Percentiles rank a stretch among this genome's conserved stretches.
phyloP scores from a whole-genome alignment of 169 alveolate genomes.

The Cryptosporidium meleagridis region DNA sequence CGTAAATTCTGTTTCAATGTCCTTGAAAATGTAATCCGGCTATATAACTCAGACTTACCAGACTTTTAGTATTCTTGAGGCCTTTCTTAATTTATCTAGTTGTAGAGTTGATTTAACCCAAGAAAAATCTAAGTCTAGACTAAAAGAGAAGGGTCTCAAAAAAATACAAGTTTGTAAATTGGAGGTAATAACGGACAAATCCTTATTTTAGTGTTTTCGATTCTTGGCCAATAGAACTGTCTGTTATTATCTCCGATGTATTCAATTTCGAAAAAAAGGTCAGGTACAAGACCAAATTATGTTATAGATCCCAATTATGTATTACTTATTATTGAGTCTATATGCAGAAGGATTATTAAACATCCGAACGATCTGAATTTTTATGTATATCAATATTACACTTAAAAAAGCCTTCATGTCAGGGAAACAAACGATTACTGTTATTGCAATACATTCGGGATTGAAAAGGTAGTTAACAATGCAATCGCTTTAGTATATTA shows the following conservation, averaged over 20 bases:
- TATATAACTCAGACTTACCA: slow-evolving; percentile 7
- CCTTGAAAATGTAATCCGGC: not conserved
- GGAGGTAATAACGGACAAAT: slow-evolving; percentile 33
- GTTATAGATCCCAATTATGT: slow-evolving; percentile 36
- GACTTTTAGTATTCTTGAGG: not conserved
- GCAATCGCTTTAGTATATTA: slow-evolving; percentile 30
- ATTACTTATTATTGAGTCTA: slow-evolving; percentile 22
- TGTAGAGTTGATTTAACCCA: slow-evolving; percentile 15
- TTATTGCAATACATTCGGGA: slow-evolving; percentile 54
- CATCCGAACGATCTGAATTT: slow-evolving; percentile 54
- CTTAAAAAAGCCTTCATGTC: slow-evolving; percentile 64
- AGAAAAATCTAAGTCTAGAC: slow-evolving; percentile 24
- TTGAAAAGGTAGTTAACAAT: slow-evolving; percentile 47
- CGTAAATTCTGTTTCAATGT: not conserved
- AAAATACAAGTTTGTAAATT: slow-evolving; percentile 39
- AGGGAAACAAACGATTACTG: slow-evolving; percentile 54
- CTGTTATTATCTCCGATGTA: slow-evolving; percentile 9
- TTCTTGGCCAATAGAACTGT: slow-evolving; percentile 29
- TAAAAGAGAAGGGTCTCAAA: slow-evolving; percentile 46
- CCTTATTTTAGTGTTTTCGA: not conserved
- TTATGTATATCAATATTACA: slow-evolving; percentile 38
- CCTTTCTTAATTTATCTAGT: slow-evolving; percentile 27
- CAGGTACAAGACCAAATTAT: slow-evolving; percentile 10
- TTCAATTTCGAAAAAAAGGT: slow-evolving; percentile 10
- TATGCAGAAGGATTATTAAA: slow-evolving; percentile 30